Percentiles rank a stretch among this genome's conserved stretches.
These are phyloP conservation scores for Lasiosphaeria miniovina DNA, from an alignment of 495 filamentous ascomycete species.

Conservation along the genomic window DNA sequence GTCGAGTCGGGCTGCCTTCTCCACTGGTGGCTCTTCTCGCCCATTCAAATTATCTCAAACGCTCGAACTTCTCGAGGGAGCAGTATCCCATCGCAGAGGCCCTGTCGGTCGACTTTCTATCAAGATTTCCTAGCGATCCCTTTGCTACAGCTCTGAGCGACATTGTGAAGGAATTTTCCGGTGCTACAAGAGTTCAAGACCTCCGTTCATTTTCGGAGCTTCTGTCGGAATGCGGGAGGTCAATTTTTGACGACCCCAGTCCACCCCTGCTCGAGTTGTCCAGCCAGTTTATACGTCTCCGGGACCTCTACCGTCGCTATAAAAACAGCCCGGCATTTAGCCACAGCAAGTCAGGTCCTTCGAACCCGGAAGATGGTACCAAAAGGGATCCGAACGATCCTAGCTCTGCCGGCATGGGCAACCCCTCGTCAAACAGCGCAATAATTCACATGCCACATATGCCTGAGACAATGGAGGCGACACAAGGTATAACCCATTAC, in stretches of 20 bases:
- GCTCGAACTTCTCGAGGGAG: not conserved
- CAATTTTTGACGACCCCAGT: not conserved
- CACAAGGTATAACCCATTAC: no score
- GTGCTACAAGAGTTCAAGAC: not conserved
- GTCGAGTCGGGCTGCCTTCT: not conserved
- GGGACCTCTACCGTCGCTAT: not conserved
- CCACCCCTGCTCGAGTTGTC: not conserved
- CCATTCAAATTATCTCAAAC: not conserved
- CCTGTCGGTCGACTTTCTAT: not conserved
- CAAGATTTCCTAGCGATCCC: not conserved
- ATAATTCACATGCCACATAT: no score
- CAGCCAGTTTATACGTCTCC: not conserved
- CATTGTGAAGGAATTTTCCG: not conserved
- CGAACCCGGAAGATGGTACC: no score
- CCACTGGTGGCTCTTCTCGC: not conserved
- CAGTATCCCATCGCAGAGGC: not conserved
- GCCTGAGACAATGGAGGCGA: no score
- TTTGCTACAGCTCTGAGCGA: not conserved
- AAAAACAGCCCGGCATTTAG: not conserved
- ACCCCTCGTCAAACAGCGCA: no score
- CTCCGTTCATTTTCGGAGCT: not conserved
- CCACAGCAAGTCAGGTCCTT: no score
- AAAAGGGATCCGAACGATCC: no score
- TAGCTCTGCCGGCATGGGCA: no score
- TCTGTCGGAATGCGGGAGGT: not conserved